A percentile compares a stretch with the other conserved stretches of the same genome.
These are phyloP conservation scores for Ogataea corticis DNA, from an alignment of 805 yeast species.

Conservation along the genomic window DNA sequence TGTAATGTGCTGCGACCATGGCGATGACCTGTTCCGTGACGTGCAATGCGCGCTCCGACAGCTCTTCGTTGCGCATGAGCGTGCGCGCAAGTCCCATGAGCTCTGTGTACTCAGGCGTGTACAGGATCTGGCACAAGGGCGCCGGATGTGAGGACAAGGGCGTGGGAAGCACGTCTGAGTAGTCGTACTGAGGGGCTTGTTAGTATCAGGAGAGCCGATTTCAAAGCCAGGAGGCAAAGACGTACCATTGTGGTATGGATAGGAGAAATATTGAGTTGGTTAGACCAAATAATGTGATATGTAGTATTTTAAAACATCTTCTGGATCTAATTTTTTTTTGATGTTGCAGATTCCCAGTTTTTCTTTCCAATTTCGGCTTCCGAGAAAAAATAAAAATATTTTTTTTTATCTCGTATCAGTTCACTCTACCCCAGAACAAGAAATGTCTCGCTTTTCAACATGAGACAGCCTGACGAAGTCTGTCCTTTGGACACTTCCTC, in stretches of 20 bases:
- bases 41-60: constrained; percentile 67
- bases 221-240: not conserved
- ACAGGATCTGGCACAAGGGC: constrained; percentile 60
- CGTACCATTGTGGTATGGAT: not conserved
- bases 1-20: constrained; percentile 84
- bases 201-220: not conserved
- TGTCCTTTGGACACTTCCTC: not conserved
- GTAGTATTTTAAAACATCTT: no score
- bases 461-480: not conserved
- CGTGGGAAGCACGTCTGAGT: constrained; percentile 16
- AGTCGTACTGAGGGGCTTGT: constrained; percentile 10
- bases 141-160: constrained; percentile 15
- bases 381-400: no score
- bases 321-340: no score
- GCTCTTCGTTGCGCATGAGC: constrained; percentile 57
- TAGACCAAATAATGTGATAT: no score
- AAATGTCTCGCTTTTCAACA: not conserved
- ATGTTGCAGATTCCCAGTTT: no score
- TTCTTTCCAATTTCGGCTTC: no score
- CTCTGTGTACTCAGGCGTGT: constrained; percentile 67
- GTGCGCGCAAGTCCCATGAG: constrained; percentile 64
- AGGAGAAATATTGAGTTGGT: no score
- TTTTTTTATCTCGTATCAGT: no score
- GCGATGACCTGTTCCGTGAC: constrained; percentile 65
- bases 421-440: no score